These are phyloP conservation scores for Neopestalotiopsis rosae DNA, from an alignment of 2,329 filamentous ascomycete species.

Conservation along the genomic window DNA sequence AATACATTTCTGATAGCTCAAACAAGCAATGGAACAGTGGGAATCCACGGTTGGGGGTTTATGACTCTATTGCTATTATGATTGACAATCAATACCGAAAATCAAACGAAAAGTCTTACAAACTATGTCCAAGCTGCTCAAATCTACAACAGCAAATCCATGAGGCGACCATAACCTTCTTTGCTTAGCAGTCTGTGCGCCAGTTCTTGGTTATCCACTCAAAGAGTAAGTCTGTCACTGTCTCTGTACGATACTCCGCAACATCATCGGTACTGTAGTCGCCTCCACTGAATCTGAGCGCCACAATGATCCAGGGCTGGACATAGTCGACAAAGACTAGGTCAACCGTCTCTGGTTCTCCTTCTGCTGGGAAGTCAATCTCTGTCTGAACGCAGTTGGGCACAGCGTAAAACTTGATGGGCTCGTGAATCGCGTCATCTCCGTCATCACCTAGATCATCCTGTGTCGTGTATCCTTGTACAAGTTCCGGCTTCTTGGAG, in stretches of 20 bases:
- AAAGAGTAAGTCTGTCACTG: constrained; percentile 60
- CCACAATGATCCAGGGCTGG: constrained; percentile 78
- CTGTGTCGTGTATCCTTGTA: constrained; percentile 47
- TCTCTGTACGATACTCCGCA: constrained; percentile 56
- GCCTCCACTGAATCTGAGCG: constrained; percentile 66
- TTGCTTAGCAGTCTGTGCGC: constrained; percentile 50
- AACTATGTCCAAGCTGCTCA: too few relatives aligned
- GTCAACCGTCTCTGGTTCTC: constrained; percentile 76
- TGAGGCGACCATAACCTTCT: background rate
- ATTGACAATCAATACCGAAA: too few relatives aligned
- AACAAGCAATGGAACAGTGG: too few relatives aligned
- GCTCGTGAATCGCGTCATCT: constrained; percentile 85
- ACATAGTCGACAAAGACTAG: constrained; percentile 93
- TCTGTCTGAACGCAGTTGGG: constrained; percentile 84
- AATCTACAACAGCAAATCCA: background rate
- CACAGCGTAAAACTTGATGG: constrained; percentile 75
- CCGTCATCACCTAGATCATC: constrained; percentile 86
- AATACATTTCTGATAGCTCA: too few relatives aligned
- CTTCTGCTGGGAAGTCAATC: constrained; percentile 61
- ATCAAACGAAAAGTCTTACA: too few relatives aligned
- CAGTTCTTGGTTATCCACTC: constrained; percentile 66
- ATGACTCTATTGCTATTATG: too few relatives aligned
- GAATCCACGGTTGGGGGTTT: too few relatives aligned
- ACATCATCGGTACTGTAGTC: constrained; percentile 56
- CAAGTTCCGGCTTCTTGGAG: constrained; percentile 49